Evolutionary conservation across 805 yeast genomes (phyloP).

Genomic region (Yamadazyma olivae): DNA sequence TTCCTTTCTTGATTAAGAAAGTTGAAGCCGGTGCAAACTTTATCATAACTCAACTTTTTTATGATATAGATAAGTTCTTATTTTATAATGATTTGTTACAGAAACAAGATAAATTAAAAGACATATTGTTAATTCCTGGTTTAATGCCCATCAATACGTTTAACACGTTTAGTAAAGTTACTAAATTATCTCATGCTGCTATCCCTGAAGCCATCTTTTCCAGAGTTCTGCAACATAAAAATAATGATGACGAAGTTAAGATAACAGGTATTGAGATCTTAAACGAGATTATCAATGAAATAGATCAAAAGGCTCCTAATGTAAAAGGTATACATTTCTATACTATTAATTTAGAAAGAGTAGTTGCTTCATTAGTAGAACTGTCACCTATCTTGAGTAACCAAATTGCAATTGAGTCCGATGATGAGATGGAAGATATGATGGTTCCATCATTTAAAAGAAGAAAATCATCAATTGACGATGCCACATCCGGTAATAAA

Average conservation of each 20-base stretch:
- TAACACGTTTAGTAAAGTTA: constrained; percentile 78
- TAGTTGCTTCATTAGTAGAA: constrained; percentile 81
- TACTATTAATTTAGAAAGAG: constrained; percentile 87
- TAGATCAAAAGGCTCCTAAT: constrained; percentile 51
- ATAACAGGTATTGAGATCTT: constrained; percentile 76
- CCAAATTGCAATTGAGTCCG: constrained; percentile 34
- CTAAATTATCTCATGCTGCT: constrained; percentile 84
- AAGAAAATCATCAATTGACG: constrained; percentile 36
- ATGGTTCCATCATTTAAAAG: constrained; percentile 12
- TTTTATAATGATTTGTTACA: constrained; percentile 57
- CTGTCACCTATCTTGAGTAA: constrained; percentile 49
- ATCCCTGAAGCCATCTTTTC: constrained; percentile 59
- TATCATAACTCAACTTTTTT: constrained; percentile 86
- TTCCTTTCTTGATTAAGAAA: constrained; percentile 80
- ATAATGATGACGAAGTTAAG: constrained; percentile 75
- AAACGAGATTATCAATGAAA: constrained; percentile 56
- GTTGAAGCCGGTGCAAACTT: constrained; percentile 94
- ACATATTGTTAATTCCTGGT: constrained; percentile 75
- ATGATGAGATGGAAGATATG: constrained; percentile 27
- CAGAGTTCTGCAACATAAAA: constrained; percentile 54
- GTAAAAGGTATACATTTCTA: constrained; percentile 90
- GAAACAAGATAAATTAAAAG: constrained; percentile 34
- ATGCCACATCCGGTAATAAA: constrained; percentile 8
- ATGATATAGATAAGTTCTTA: constrained; percentile 76
- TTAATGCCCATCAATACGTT: constrained; percentile 89